Percentiles rank a stretch among this genome's conserved stretches.
Conservation (phyloP, 495 filamentous ascomycete species). For the Penicillium paxilli region DNA sequence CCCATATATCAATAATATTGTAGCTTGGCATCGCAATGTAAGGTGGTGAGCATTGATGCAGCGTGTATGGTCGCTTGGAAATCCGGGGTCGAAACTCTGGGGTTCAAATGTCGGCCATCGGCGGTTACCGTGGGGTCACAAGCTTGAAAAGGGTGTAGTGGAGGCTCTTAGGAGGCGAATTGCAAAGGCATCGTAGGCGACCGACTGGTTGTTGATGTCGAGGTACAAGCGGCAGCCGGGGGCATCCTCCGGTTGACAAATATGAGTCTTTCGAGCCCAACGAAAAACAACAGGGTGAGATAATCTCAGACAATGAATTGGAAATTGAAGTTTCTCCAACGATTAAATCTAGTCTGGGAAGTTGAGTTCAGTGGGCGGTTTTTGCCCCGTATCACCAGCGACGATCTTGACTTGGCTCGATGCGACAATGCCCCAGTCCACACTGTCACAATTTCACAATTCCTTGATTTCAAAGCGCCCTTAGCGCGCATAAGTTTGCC, state of each 20-base stretch:
- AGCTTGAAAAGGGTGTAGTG: not conserved
- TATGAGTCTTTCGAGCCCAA: not conserved
- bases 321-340: not conserved
- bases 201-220: not conserved
- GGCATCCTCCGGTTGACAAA: not conserved
- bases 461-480: not conserved
- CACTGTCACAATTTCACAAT: not conserved
- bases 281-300: not conserved
- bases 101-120: slow-evolving; percentile 5
- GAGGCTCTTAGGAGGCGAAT: not conserved
- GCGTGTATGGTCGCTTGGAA: slow-evolving; percentile 2
- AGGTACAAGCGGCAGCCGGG: not conserved
- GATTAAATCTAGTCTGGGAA: not conserved
- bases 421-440: not conserved
- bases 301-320: not conserved
- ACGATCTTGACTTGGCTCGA: not conserved
- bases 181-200: not conserved
- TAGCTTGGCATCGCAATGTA: not conserved
- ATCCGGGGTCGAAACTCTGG: not conserved
- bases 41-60: not conserved
- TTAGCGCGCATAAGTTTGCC: not conserved
- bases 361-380: not conserved
- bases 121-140: slow-evolving; percentile 12
- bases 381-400: not conserved
- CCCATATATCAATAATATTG: slow-evolving; percentile 4